Conservation (phyloP, 1,284 basidiomycete genomes). For the Lentinula novae-zelandiae region DNA sequence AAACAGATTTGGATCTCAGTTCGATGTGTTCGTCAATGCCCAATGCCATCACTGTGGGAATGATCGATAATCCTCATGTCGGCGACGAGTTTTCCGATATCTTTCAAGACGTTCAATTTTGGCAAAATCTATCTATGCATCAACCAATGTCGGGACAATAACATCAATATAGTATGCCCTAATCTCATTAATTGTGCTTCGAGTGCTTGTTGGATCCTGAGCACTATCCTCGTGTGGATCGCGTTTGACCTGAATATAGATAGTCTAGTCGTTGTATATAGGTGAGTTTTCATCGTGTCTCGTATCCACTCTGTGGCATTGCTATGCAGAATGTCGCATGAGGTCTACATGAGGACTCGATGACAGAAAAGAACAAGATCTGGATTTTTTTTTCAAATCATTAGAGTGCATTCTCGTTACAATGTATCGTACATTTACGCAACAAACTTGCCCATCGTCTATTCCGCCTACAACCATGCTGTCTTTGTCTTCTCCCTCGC, state of each 20-base stretch:
- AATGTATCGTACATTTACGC: constrained; percentile 1
- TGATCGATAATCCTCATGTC: neutral
- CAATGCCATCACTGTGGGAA: neutral
- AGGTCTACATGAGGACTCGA: neutral
- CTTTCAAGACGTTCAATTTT: constrained; percentile 5
- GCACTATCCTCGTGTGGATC: neutral
- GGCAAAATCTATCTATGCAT: neutral
- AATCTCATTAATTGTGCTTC: too few relatives aligned
- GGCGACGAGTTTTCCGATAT: neutral
- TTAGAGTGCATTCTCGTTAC: neutral
- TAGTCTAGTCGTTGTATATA: neutral
- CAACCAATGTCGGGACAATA: neutral
- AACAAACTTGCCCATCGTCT: neutral
- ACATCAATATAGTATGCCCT: neutral
- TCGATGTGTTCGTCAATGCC: neutral
- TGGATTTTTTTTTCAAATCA: neutral
- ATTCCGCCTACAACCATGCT: neutral
- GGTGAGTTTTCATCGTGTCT: neutral
- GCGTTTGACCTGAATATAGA: neutral
- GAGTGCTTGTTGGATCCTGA: too few relatives aligned
- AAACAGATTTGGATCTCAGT: neutral
- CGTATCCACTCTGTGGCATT: neutral
- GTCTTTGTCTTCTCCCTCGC: neutral
- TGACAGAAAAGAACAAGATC: neutral
- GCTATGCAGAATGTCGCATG: neutral